Evolutionary conservation across 2,329 filamentous ascomycete genomes (phyloP).

Genomic region (Penicillium sp.): DNA sequence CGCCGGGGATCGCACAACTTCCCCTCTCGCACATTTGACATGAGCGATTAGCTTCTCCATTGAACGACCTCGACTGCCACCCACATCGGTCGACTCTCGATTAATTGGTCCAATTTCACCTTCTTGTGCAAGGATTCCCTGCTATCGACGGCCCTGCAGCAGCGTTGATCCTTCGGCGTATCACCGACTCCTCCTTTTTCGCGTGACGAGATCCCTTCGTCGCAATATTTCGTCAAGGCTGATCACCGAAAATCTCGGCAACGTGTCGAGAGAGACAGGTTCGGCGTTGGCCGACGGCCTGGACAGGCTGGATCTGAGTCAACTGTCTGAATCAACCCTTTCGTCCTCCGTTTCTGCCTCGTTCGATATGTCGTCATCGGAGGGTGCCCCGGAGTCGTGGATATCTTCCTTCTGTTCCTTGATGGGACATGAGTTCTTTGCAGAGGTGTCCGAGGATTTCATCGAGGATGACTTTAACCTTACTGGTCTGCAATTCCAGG

Average conservation of each 20-base stretch:
- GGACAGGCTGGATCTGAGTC: conserved; percentile 44
- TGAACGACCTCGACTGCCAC: conserved; percentile 10
- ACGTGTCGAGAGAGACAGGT: conserved; percentile 44
- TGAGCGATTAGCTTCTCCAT: conserved; percentile 27
- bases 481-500: conserved; percentile 88
- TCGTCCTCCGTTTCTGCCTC: conserved; percentile 36
- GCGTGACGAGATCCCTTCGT: conserved; percentile 18
- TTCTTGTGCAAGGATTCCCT: no score
- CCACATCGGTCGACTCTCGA: conserved; percentile 1
- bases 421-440: conserved; percentile 96
- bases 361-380: conserved; percentile 43
- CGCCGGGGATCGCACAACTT: conserved; percentile 34
- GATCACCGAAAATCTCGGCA: conserved; percentile 30
- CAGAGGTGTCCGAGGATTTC: conserved; percentile 96
- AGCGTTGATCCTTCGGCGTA: conserved; percentile 6
- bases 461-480: conserved; percentile 99
- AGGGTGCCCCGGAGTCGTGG: conserved; percentile 73
- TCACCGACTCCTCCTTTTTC: conserved; percentile 6
- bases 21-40: conserved; percentile 28
- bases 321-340: conserved; percentile 42
- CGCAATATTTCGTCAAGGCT: conserved; percentile 12
- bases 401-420: conserved; percentile 95
- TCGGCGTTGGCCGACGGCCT: conserved; percentile 45
- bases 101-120: no score
- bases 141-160: not conserved